Evolutionary conservation across 73 alveolate genomes (phyloP), one percentile per base, ranked within the genome.

Genomic region (Paramecium sonneborni): DNA sequence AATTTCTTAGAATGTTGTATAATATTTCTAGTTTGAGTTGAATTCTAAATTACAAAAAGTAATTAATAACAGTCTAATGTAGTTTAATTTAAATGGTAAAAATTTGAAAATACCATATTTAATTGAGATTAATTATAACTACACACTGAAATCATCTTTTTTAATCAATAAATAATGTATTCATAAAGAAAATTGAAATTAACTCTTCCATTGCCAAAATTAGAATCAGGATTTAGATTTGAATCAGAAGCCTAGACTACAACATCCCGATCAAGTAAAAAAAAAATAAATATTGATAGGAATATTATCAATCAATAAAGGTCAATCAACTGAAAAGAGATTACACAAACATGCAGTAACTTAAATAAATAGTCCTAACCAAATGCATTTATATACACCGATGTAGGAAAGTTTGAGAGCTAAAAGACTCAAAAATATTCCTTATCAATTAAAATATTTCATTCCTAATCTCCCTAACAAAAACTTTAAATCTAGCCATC

Each of bases 401-500:
- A 62, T 23, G 39, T 62, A 62, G 39, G 84, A 62, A 46, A 62
- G 84, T 26, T 30, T 30, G 11, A 62, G 84, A 32, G 84, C 84
- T 9, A 62, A 62, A 62, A 62, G 84, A 62, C 44, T 62, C 12
- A 62, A 62, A 62, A 62, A 62, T 10, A 62, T 62, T 2, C 84
- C 84, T 62, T 62, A 62, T 62, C 9, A 62, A 10, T 62, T 62
- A 32, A 23, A 62, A 62, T 62, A 26, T 62, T 62, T 62, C 30
- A 26, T 15, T 62, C 84, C 84, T 10, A 62, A 62, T 32, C 84
- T 62, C 23, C 84, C 84, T 12, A 62, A 62, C 84, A 62, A 62
- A 32, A 62, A 62, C 84, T 62, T 62, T 32, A 62, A 62, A 62
- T 62, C 84, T 26, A 62, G 84, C 24, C 84, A 62, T 26, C 84